phyloP scores from a whole-genome alignment of 805 yeast genomes.

The Metschnikowia picachoensis region DNA sequence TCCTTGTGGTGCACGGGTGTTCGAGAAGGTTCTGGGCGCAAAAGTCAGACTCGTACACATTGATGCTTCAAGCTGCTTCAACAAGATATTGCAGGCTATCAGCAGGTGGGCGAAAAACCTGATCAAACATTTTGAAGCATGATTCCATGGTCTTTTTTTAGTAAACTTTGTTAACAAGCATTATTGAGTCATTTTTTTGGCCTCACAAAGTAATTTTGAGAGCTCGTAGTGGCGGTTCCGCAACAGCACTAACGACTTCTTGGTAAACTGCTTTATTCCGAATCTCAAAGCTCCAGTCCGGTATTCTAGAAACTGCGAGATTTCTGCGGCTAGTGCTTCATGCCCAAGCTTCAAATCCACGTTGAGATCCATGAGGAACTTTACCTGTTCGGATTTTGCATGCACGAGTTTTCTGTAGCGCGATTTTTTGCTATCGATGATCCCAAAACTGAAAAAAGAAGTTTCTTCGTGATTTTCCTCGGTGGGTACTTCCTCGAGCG shows the following conservation, averaged over 20 bases:
- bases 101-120: no score
- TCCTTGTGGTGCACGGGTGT: constrained; percentile 16
- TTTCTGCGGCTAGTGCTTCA: constrained; percentile 59
- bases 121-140: no score
- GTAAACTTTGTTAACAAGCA: no score
- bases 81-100: no score
- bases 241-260: constrained; percentile 8
- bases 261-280: constrained; percentile 31
- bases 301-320: constrained; percentile 54
- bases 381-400: constrained; percentile 38
- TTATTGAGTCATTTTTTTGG: neutral
- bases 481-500: constrained; percentile 6
- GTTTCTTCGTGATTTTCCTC: constrained; percentile 12
- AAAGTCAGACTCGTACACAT: neutral
- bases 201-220: constrained; percentile 1
- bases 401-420: constrained; percentile 44
- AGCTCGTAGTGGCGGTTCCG: constrained; percentile 14
- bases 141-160: no score
- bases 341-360: constrained; percentile 49
- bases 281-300: constrained; percentile 40
- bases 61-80: no score
- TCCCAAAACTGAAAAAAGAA: constrained; percentile 34
- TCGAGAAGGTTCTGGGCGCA: constrained; percentile 16
- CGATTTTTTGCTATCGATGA: constrained; percentile 51
- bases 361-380: constrained; percentile 41